Base-by-base conservation (phyloP, 352 stramenopile species). In the Globisporangium middletonii region DNA sequence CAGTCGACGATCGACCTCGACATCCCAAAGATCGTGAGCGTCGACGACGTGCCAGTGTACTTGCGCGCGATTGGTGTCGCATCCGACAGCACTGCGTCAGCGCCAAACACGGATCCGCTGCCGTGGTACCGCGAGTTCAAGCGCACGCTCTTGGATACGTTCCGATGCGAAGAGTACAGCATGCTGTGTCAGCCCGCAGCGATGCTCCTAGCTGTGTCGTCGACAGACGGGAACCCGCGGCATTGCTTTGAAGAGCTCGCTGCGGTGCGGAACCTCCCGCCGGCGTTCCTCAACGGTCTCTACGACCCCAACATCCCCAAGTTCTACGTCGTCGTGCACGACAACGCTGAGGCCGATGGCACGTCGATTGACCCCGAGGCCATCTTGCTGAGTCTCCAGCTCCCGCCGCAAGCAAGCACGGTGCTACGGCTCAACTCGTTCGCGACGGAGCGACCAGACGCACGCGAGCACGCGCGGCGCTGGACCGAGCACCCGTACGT, bases 321-420 rank as follows among this genome's bases (percentile, higher is more conserved):
- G 59, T 95, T 90, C 56, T 96, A 91, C 61, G 61, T 97, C n/a
- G 73, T 97, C 16, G 43, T 97, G 27, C 89, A 97, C 54, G 89
- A 97, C 63, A 62, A 80, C 4, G 58, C 73, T 38, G 83, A 96
- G 66, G 89, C 84, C 1, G 69, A 86, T 12, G 78, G 80, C 33
- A 94, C 84, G 35, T 76, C 73, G 0, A 94, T 94, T 42, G 84
- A 94, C 63, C 72, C 82, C 9, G 80, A 90, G 13, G 68, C 75
- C 7, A 92, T 94, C 55, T 65, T 90, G n/a, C 67, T 64, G 27
- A 88, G 83, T 55, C 68, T 94, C 50, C 79, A 79, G 47, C 71
- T 94, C 7, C 63, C 77, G 0, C 53, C 70, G 6, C 57, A 58
- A 2, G 76, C 79, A 1, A 78, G 80, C 1, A 63, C 72, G 2